These are phyloP conservation scores for Fusarium staphyleae DNA, from an alignment of 2,329 filamentous ascomycete species.

Conservation along the genomic window DNA sequence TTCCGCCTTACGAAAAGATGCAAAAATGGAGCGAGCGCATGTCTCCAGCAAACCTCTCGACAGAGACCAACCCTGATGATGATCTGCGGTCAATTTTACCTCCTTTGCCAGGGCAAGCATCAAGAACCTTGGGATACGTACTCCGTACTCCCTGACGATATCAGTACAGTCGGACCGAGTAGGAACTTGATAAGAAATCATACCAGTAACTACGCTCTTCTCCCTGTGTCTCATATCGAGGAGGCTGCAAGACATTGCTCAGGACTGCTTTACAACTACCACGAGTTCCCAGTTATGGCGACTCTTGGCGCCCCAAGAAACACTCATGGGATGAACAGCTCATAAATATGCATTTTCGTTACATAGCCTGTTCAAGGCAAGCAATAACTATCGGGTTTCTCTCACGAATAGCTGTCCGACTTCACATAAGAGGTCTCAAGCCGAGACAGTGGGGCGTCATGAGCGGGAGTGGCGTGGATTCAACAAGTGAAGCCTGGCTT, in stretches of 20 bases:
- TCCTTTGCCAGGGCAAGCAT: constrained; percentile 8
- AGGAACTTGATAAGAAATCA: not conserved
- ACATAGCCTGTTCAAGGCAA: not conserved
- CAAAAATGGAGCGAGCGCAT: not conserved
- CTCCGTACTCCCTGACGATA: not conserved
- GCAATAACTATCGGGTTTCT: not conserved
- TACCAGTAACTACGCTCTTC: constrained; percentile 9
- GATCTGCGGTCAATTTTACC: constrained; percentile 12
- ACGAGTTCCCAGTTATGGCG: constrained; percentile 14
- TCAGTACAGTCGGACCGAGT: not conserved
- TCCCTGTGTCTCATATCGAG: constrained; percentile 8
- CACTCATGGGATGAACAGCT: constrained; percentile 11
- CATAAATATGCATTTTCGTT: not conserved
- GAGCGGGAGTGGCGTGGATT: constrained; percentile 28
- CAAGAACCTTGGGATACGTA: constrained; percentile 10
- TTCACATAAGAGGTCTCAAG: no score
- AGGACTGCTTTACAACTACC: constrained; percentile 11
- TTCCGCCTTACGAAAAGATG: not conserved
- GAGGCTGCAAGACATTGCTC: constrained; percentile 3
- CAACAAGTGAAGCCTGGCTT: constrained; percentile 9
- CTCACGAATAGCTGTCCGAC: no score
- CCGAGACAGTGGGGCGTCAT: constrained; percentile 12
- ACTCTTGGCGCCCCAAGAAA: constrained; percentile 3
- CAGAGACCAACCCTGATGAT: not conserved
- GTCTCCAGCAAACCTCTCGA: not conserved